A percentile compares a stretch with the other conserved stretches of the same genome.
These are phyloP conservation scores for Xylariomycetidae sp. DNA, from an alignment of 2,329 filamentous ascomycete species.

Conservation along the genomic window DNA sequence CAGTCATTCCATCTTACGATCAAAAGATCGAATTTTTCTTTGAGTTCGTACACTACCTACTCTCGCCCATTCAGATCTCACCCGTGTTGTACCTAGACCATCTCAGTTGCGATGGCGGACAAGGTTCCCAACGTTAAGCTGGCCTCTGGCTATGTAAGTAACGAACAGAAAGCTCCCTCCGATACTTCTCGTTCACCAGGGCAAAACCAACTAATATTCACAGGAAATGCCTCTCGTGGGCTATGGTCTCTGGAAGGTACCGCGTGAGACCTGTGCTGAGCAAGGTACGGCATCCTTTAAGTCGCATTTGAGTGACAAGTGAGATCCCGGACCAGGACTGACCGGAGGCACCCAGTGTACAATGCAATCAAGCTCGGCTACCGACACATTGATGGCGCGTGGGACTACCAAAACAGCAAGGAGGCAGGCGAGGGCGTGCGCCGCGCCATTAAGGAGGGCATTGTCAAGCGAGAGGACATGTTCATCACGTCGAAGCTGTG, in stretches of 20 bases:
- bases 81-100: too few species aligned
- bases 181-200: not conserved
- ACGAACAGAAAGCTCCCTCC: not conserved
- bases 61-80: too few species aligned
- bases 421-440: conserved; percentile 60
- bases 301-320: conserved; percentile 42
- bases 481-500: conserved; percentile 64
- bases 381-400: conserved; percentile 46
- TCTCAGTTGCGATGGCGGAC: conserved; percentile 17
- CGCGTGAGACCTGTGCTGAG: conserved; percentile 27
- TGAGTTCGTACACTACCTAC: too few species aligned
- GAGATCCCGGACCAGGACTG: conserved; percentile 29
- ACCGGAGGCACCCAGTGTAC: conserved; percentile 48
- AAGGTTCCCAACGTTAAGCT: conserved; percentile 26
- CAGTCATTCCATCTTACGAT: too few species aligned
- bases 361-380: conserved; percentile 50
- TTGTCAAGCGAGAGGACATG: conserved; percentile 57
- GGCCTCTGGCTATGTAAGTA: conserved; percentile 30
- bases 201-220: conserved; percentile 9
- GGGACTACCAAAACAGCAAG: conserved; percentile 58
- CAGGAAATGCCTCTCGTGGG: conserved; percentile 34
- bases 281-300: conserved; percentile 31
- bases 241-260: conserved; percentile 37
- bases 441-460: conserved; percentile 47
- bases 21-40: too few species aligned